Percentiles rank a stretch among this genome's conserved stretches.
Conservation (phyloP, 2,329 filamentous ascomycete genomes). For the Cladosporium sp. region DNA sequence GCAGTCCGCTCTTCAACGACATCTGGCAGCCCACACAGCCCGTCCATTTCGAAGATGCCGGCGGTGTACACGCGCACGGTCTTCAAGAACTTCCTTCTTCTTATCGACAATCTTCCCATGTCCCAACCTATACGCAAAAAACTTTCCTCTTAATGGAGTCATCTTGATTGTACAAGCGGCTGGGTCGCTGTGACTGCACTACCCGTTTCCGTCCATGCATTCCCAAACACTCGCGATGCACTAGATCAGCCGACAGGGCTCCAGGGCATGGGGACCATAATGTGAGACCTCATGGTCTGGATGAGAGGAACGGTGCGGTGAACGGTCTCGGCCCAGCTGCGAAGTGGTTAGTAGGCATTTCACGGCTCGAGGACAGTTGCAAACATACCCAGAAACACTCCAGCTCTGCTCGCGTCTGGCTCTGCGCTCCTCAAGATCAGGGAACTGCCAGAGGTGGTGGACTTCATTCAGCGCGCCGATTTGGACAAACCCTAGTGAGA, state of each 20-base stretch:
- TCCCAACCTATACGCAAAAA: background rate
- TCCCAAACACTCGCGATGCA: background rate
- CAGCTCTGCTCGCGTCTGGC: conserved; percentile 89
- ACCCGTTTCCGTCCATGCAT: background rate
- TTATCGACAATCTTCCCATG: background rate
- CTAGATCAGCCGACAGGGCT: conserved; percentile 71
- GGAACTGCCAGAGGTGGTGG: conserved; percentile 98
- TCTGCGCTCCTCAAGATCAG: conserved; percentile 90
- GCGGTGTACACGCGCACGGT: background rate
- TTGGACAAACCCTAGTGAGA: conserved; percentile 85
- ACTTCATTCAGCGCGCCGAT: conserved; percentile 97
- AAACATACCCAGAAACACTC: conserved; percentile 63
- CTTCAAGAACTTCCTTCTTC: background rate
- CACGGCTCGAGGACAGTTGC: background rate
- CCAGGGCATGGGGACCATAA: conserved; percentile 94
- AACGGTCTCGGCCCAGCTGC: conserved; percentile 68
- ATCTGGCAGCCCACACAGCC: background rate
- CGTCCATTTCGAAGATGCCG: background rate
- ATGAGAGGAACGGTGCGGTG: conserved; percentile 98
- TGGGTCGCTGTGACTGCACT: background rate
- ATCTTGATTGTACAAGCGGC: background rate
- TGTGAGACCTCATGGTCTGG: conserved; percentile 90
- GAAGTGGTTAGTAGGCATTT: background rate
- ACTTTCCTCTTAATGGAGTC: background rate
- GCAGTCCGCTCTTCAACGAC: background rate